Conservation (phyloP, 129 eudicot species). For the Artemisia tridentata region DNA sequence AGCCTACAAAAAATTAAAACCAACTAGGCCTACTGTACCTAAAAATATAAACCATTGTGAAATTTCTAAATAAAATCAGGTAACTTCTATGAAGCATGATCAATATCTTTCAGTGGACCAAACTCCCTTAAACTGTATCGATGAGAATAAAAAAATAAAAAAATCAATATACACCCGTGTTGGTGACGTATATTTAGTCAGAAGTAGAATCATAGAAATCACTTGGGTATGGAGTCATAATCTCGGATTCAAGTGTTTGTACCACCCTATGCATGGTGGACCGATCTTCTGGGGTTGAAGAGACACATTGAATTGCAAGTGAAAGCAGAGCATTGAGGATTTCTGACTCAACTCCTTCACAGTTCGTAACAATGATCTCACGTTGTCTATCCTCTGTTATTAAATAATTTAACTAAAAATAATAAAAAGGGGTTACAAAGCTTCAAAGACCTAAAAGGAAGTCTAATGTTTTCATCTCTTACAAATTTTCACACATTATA, state of each 20-base stretch:
- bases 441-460: background rate
- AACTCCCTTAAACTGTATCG: too few species aligned
- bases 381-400: slow-evolving; percentile 73
- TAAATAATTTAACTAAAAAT: slow-evolving; percentile 74
- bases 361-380: slow-evolving; percentile 75
- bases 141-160: too few species aligned
- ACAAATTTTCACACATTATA: background rate
- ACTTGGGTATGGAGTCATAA: slow-evolving; percentile 97
- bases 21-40: too few species aligned
- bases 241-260: slow-evolving; percentile 92
- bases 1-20: too few species aligned
- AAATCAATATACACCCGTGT: slow-evolving; percentile 22
- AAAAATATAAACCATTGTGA: too few species aligned
- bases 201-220: slow-evolving; percentile 91
- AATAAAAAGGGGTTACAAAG: background rate
- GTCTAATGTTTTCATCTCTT: background rate
- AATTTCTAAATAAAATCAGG: too few species aligned
- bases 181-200: slow-evolving; percentile 42
- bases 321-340: slow-evolving; percentile 78
- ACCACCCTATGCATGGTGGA: slow-evolving; percentile 94
- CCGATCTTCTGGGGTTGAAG: slow-evolving; percentile 84
- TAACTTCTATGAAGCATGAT: too few species aligned
- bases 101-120: too few species aligned
- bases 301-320: slow-evolving; percentile 77
- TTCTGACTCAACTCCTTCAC: slow-evolving; percentile 84